A percentile compares a stretch with the other conserved stretches of the same genome.
Evolutionary conservation across 805 yeast species (phyloP).

Genomic region (Hanseniaspora clermontiae): DNA sequence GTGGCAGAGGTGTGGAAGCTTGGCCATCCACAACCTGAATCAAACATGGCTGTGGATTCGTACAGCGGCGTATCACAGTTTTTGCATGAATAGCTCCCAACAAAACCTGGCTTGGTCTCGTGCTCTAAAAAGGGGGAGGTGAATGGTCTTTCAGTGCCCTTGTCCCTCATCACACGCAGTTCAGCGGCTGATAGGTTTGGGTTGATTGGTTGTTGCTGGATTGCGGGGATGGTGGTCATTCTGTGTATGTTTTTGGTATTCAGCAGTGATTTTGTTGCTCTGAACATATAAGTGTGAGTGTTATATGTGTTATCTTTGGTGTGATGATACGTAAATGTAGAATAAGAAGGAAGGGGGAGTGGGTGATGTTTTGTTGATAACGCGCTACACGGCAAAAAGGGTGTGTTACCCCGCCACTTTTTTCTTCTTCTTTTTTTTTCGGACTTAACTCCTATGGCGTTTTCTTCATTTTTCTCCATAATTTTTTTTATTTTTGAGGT

Average conservation of each 20-base stretch:
- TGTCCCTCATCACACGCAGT: slow-evolving; percentile 61
- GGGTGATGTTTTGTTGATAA: no score
- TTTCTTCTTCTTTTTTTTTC: no score
- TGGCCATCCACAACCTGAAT: slow-evolving; percentile 97
- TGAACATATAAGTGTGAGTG: not conserved
- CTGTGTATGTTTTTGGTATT: not conserved
- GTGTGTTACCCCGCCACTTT: no score
- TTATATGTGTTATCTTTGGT: no score
- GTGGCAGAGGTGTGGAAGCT: slow-evolving; percentile 75
- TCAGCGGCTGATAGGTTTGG: slow-evolving; percentile 67
- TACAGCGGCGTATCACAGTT: slow-evolving; percentile 77
- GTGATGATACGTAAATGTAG: no score
- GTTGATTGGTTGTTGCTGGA: slow-evolving; percentile 29
- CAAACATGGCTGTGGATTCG: slow-evolving; percentile 66
- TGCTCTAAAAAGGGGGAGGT: slow-evolving; percentile 22
- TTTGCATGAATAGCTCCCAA: slow-evolving; percentile 70
- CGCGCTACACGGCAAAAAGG: no score
- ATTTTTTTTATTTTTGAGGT: no score
- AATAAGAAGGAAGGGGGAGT: no score
- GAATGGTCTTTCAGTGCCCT: slow-evolving; percentile 36
- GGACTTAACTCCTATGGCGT: no score
- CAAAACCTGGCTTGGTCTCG: slow-evolving; percentile 14
- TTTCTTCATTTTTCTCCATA: no score
- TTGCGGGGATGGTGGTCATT: not conserved
- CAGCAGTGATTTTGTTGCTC: not conserved